Evolutionary conservation across 208 protist genomes (phyloP).

Genomic region (Leishmania mexicana): DNA sequence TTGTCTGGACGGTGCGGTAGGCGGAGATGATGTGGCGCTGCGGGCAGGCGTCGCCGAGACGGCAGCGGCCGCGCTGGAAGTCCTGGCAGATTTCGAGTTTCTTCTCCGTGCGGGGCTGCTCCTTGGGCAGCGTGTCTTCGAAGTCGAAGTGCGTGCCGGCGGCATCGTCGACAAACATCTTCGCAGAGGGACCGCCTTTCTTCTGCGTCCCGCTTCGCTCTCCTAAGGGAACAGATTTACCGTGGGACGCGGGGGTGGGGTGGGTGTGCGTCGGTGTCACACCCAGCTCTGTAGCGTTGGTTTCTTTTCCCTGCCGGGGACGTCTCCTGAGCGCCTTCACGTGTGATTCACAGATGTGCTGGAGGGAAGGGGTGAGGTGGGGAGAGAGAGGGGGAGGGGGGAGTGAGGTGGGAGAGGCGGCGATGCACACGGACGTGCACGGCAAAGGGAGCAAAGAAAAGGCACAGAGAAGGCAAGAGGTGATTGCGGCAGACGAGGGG

Average conservation of each 20-base stretch:
- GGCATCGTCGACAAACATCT: constrained; percentile 76
- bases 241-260: neutral
- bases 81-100: constrained; percentile 90
- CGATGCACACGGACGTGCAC: neutral
- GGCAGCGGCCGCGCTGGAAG: constrained; percentile 96
- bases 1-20: constrained; percentile 63
- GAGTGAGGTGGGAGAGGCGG: neutral
- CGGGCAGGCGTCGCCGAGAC: constrained; percentile 92
- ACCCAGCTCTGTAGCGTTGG: neutral
- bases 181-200: neutral
- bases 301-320: neutral
- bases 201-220: neutral
- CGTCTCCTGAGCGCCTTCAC: neutral
- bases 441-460: neutral
- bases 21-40: constrained; percentile 91
- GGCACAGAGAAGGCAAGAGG: neutral
- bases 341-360: neutral
- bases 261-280: neutral
- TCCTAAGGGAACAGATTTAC: neutral
- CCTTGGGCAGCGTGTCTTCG: constrained; percentile 69
- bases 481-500: neutral
- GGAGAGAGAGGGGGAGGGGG: neutral
- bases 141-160: constrained; percentile 70
- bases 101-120: constrained; percentile 82
- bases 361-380: neutral